Evolutionary conservation across 2,329 filamentous ascomycete genomes (phyloP), one percentile per base, ranked within the genome.

Genomic region (Chaetomium strumarium): DNA sequence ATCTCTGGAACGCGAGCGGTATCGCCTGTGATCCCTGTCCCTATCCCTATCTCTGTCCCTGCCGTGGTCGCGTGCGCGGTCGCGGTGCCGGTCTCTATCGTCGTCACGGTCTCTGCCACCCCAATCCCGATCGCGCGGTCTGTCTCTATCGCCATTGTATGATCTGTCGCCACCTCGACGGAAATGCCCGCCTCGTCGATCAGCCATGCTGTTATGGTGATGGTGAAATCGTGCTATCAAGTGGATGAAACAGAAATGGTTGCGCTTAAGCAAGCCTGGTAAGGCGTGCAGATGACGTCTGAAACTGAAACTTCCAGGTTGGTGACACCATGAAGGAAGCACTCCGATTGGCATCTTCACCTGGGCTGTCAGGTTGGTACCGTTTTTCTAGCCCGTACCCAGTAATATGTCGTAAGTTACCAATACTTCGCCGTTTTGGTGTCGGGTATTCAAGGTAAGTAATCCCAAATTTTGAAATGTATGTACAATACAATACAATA

Each of bases 11-110:
- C 53, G 53, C 45, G 53, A 55, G 3, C 53, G 53, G 36, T 51
- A 57, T 16, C 56, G 55, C 12, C 57, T 52, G 4, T 53, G 50
- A 29, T 51, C 51, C 6, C 51, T 36, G n/a, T 48, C 50, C 29
- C 54, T 44, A 13, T 65, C 64, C 37, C 68, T 61, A 39, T 65
- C 62, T 31, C 58, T 55, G 41, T 60, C 56, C 10, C 16, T 62
- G 49, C 53, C 51, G 40, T 49, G 56, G 17, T 20, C 40, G 16
- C 45, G 14, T 29, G 39, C 39, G 16, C 46, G 42, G 14, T 47
- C 38, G 29, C 49, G 38, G 46, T 48, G 29, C 17, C 34, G 31
- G 31, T 49, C 48, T 37, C 48, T 46, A 36, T 52, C 53, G 39
- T 53, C 51, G 24, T 51, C 50, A 37, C 48, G 12, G 13, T 41